phyloP scores from a whole-genome alignment of 345 rosid genomes.

The Ceriops decandra region DNA sequence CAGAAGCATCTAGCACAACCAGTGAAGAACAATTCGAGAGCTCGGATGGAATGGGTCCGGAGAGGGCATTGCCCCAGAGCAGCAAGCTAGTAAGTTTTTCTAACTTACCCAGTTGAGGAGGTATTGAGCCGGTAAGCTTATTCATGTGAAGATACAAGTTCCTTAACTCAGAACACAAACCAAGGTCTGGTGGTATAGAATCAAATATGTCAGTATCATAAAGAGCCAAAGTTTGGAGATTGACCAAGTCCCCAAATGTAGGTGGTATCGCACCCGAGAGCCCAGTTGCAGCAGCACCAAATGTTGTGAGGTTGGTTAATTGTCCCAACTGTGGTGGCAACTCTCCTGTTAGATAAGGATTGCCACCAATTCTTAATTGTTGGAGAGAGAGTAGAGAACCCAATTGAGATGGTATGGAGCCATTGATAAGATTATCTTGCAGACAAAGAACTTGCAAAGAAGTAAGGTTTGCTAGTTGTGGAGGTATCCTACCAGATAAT shows the following conservation, averaged over 20 bases:
- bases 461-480: conserved; percentile 58
- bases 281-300: conserved; percentile 87
- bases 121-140: conserved; percentile 85
- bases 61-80: conserved; percentile 76
- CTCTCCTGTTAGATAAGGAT: conserved; percentile 71
- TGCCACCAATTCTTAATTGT: conserved; percentile 80
- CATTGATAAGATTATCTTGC: conserved; percentile 79
- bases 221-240: conserved; percentile 79
- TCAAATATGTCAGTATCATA: conserved; percentile 84
- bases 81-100: conserved; percentile 90
- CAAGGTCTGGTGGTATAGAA: conserved; percentile 75
- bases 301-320: conserved; percentile 73
- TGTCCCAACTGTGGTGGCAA: conserved; percentile 74
- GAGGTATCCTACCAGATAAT: conserved; percentile 63
- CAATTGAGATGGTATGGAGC: conserved; percentile 74
- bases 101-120: conserved; percentile 70
- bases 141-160: conserved; percentile 92
- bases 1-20: conserved; percentile 85
- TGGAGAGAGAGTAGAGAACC: conserved; percentile 77
- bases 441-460: conserved; percentile 73
- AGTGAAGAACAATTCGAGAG: conserved; percentile 88
- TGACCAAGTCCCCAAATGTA: conserved; percentile 74
- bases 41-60: conserved; percentile 76
- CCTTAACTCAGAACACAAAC: conserved; percentile 68
- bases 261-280: conserved; percentile 83